Base-by-base conservation (phyloP, 2,329 filamentous ascomycete genomes). In the Lachnellula occidentalis region DNA sequence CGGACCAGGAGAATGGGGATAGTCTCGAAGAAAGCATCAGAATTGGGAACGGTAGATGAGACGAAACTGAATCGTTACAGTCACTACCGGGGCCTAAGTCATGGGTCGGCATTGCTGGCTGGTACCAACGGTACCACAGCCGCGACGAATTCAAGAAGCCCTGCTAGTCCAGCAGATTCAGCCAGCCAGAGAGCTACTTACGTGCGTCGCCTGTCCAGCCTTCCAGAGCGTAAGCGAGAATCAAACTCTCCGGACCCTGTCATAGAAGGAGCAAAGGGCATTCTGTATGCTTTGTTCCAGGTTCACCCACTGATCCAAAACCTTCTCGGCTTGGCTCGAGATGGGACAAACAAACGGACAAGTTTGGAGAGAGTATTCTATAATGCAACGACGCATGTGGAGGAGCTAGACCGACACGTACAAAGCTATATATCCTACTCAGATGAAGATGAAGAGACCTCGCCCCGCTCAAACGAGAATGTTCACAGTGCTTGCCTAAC, bases 301-400 rank as follows among this genome's bases (percentile, higher is more conserved):
- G 82, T 86, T 24, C 83, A 87, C 58, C 83, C 83, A 5, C 82
- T 82, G 71, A 84, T 87, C 56, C 82, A 86, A 67, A 82, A 81
- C 70, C 73, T 87, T 51, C 81, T 85, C 69, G 76, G 79, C 43
- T 72, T 86, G 48, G 79, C 81, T 47, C 81, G 77, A 60, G 82
- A 86, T 56, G 80, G 78, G 34, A 80, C 80, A 9, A 73, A 77
- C 21, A 83, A 83, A 64, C 74, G 81, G 48, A 85, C 82, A 4
- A 85, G 82, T 59, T 76, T 87, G 11, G 83, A 86, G 63, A 79
- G 83, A 54, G 81, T 86, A 27, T 83, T 86, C 57, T 86, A 85
- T 69, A 85, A 85, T 66, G 85, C 83, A 11, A 83, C 82, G 56
- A 81, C 78, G 1, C 83, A 86, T 57, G 82, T 87, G 3, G 80